Evolutionary conservation across 164 flowering plant species (phyloP).

Genomic region (Litsea cubeba): DNA sequence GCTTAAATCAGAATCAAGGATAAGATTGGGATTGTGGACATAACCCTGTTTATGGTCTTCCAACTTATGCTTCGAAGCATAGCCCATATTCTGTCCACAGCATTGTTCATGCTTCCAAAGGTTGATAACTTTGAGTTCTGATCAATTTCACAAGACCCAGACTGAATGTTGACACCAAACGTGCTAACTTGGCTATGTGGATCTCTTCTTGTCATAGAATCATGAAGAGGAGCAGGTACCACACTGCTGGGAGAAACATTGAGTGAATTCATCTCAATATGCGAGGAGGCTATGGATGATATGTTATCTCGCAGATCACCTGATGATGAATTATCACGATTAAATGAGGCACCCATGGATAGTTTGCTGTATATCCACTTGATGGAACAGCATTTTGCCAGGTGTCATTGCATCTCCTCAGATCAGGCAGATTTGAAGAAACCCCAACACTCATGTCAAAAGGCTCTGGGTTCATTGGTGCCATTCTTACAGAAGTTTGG

Average conservation of each 20-base stretch:
- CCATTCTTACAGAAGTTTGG: slow-evolving; percentile 29
- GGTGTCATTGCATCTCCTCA: slow-evolving; percentile 29
- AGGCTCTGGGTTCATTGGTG: slow-evolving; percentile 19
- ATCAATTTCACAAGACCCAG: slow-evolving; percentile 6
- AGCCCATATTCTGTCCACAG: slow-evolving; percentile 14
- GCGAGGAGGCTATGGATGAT: slow-evolving; percentile 23
- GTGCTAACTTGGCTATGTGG: slow-evolving; percentile 26
- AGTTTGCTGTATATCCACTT: slow-evolving; percentile 29
- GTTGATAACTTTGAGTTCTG: slow-evolving; percentile 16
- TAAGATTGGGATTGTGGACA: slow-evolving; percentile 19
- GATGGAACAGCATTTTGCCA: slow-evolving; percentile 48
- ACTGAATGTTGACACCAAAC: slow-evolving; percentile 18
- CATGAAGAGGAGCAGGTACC: slow-evolving; percentile 21
- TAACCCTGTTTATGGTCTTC: slow-evolving; percentile 26
- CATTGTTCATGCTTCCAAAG: slow-evolving; percentile 12
- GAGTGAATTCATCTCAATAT: slow-evolving; percentile 18
- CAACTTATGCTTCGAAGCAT: slow-evolving; percentile 29
- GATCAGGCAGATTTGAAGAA: slow-evolving; percentile 39
- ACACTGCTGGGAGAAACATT: slow-evolving; percentile 29
- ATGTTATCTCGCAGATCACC: slow-evolving; percentile 25
- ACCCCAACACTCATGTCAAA: slow-evolving; percentile 17
- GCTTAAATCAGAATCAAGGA: slow-evolving; percentile 22
- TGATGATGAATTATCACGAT: slow-evolving; percentile 19
- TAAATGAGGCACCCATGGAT: slow-evolving; percentile 22
- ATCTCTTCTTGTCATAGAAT: slow-evolving; percentile 25